Percentiles rank a stretch among this genome's conserved stretches.
Evolutionary conservation across 441 rosid species (phyloP).

Genomic region (Rhodomyrtus psidioides): DNA sequence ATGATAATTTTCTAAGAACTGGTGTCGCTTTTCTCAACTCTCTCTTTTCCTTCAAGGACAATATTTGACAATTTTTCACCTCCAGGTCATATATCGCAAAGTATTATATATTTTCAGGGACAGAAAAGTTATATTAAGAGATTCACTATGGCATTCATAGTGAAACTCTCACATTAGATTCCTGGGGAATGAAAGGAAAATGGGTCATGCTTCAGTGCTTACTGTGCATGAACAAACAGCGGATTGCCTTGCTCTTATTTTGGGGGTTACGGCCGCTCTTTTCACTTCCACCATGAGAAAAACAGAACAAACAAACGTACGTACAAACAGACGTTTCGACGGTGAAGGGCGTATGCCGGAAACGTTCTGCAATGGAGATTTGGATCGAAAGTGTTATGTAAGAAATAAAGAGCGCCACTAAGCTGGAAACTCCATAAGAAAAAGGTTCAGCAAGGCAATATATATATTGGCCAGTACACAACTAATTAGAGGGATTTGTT

Average conservation of each 20-base stretch:
- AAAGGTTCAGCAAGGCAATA: not conserved
- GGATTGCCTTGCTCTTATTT: not conserved
- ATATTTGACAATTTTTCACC: not conserved
- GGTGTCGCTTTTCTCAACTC: not conserved
- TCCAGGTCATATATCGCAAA: not conserved
- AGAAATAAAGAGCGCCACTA: not conserved
- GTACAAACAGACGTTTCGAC: not conserved
- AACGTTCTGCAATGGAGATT: not conserved
- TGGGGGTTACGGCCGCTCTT: not conserved
- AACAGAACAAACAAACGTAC: not conserved
- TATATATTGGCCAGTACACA: not conserved
- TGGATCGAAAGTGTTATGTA: not conserved
- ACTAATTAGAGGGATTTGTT: not conserved
- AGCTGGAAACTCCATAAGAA: not conserved
- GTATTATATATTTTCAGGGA: not conserved
- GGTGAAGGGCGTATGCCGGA: not conserved
- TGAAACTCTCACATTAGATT: not conserved
- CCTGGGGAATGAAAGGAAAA: not conserved
- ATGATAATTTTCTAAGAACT: not conserved
- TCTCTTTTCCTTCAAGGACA: not conserved
- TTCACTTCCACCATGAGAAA: not conserved
- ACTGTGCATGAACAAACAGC: not conserved
- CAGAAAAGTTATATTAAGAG: not conserved
- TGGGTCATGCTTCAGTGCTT: not conserved
- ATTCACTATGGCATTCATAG: not conserved